Evolutionary conservation across 2,329 filamentous ascomycete genomes (phyloP).

Genomic region (Graphiopsis chlorocephala): DNA sequence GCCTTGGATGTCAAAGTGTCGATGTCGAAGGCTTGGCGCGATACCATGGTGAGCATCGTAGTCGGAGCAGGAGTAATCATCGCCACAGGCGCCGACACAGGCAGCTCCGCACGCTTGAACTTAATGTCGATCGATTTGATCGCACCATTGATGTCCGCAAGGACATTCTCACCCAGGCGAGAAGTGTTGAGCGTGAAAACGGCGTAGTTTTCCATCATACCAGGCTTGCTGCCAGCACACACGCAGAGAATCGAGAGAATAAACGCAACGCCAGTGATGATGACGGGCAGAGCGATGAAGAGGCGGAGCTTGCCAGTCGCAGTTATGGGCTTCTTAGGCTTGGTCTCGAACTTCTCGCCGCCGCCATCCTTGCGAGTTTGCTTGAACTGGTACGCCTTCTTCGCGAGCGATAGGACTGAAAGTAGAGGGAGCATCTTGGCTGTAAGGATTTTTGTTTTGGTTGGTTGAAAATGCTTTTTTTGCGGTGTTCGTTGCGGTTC

Average conservation of each 20-base stretch:
- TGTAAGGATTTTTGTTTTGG: neutral
- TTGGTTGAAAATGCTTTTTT: neutral
- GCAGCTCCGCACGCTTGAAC: slow-evolving; percentile 20
- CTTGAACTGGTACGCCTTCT: slow-evolving; percentile 7
- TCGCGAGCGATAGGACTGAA: neutral
- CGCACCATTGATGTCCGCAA: slow-evolving; percentile 31
- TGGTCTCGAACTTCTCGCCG: neutral
- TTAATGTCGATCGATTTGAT: slow-evolving; percentile 21
- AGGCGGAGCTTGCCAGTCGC: slow-evolving; percentile 3
- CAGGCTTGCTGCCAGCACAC: slow-evolving; percentile 57
- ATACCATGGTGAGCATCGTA: slow-evolving; percentile 23
- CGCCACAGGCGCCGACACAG: slow-evolving; percentile 14
- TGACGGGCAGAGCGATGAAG: slow-evolving; percentile 22
- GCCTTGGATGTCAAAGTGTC: slow-evolving; percentile 17
- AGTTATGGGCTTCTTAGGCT: slow-evolving; percentile 10
- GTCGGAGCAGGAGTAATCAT: slow-evolving; percentile 19
- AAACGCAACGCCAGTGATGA: slow-evolving; percentile 52
- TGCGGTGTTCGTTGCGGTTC: neutral
- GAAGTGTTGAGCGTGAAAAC: slow-evolving; percentile 60
- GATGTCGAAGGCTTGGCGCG: slow-evolving; percentile 12
- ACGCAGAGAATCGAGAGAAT: slow-evolving; percentile 59
- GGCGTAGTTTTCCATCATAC: slow-evolving; percentile 56
- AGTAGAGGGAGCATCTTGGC: slow-evolving; percentile 7
- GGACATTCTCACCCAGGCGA: slow-evolving; percentile 45
- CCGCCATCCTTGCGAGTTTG: slow-evolving; percentile 13